Conservation (phyloP, 2,329 filamentous ascomycete genomes). For the Xylariaceae sp. region DNA sequence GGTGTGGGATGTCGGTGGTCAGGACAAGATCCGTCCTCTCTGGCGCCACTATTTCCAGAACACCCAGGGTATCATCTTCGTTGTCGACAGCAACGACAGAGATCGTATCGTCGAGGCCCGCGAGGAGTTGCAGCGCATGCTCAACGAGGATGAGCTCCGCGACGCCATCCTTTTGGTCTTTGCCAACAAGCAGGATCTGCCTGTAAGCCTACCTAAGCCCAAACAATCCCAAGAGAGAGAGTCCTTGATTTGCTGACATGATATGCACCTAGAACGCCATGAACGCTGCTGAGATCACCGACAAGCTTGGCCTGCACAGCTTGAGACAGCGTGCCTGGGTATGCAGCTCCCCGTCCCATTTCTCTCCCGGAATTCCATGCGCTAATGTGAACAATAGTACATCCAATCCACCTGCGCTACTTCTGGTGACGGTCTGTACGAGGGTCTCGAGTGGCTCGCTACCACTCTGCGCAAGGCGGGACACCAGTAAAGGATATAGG, state of each 20-base stretch:
- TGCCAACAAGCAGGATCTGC: constrained; percentile 99
- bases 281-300: constrained; percentile 99
- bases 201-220: constrained; percentile 57
- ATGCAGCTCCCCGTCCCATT: constrained; percentile 42
- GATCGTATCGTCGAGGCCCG: constrained; percentile 96
- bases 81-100: constrained; percentile 98
- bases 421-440: constrained; percentile 98
- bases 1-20: constrained; percentile 99
- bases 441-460: constrained; percentile 93
- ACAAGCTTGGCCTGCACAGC: constrained; percentile 99
- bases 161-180: constrained; percentile 96
- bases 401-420: constrained; percentile 99
- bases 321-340: constrained; percentile 98
- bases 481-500: constrained; percentile 51
- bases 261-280: constrained; percentile 74
- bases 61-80: constrained; percentile 99
- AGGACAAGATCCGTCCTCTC: constrained; percentile 99
- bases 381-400: constrained; percentile 57
- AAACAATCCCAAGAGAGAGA: constrained; percentile 24
- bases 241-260: constrained; percentile 17
- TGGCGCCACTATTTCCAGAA: constrained; percentile 99
- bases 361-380: neutral
- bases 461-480: constrained; percentile 75
- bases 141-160: constrained; percentile 98
- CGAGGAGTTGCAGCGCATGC: constrained; percentile 95